A percentile compares a stretch with the other conserved stretches of the same genome.
These are phyloP conservation scores for Mycena amicta DNA, from an alignment of 768 basidiomycete genomes.

Conservation along the genomic window DNA sequence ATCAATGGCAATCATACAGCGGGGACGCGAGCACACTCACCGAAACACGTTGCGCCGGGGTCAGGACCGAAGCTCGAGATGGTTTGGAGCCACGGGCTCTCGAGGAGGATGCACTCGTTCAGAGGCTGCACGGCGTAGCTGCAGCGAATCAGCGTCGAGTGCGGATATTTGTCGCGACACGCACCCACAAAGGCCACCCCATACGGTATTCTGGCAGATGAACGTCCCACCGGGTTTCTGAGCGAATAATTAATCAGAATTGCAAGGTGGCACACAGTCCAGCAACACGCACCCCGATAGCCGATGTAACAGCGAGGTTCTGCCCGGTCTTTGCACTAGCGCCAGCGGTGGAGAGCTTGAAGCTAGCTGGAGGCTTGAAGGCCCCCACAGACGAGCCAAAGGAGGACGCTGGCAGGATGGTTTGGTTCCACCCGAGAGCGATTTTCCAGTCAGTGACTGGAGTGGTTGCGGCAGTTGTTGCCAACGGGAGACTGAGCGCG, in stretches of 20 bases:
- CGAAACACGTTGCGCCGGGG: conserved; percentile 21
- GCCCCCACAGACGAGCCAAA: conserved; percentile 13
- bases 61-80: conserved; percentile 22
- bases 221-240: conserved; percentile 22
- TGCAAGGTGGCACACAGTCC: not conserved
- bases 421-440: conserved; percentile 17
- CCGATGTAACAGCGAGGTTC: not conserved
- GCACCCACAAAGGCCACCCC: conserved; percentile 20
- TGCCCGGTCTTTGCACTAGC: not conserved
- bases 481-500: not conserved
- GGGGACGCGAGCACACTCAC: conserved; percentile 10
- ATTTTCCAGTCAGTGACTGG: not conserved
- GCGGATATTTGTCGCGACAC: not conserved
- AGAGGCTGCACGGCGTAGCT: conserved; percentile 22
- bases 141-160: not conserved
- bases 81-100: conserved; percentile 12
- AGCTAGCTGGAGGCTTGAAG: conserved; percentile 10
- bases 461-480: not conserved
- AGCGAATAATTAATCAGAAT: not conserved
- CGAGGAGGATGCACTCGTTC: conserved; percentile 22
- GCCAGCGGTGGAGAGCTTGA: not conserved
- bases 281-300: conserved; percentile 12
- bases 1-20: not conserved
- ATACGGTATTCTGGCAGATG: conserved; percentile 13
- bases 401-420: conserved; percentile 6